Percentiles rank a stretch among this genome's conserved stretches.
Conservation (phyloP, 805 yeast genomes). For the Candida fluviatilis region DNA sequence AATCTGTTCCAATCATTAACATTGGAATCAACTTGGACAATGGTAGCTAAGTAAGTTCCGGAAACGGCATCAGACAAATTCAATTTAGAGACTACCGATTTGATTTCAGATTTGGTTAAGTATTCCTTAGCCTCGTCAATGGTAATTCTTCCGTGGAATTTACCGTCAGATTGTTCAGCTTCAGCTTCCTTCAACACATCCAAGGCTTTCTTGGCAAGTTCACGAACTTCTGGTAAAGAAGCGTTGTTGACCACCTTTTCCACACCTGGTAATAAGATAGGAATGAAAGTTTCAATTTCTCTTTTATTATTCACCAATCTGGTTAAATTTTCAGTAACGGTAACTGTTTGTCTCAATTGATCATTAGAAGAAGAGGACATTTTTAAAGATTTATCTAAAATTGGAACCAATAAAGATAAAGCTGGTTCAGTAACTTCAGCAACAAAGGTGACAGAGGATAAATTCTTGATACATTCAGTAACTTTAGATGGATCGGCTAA, state of each 20-base stretch:
- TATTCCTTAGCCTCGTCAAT: constrained; percentile 49
- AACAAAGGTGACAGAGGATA: constrained; percentile 92
- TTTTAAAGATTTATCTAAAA: constrained; percentile 82
- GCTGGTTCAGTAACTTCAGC: constrained; percentile 99
- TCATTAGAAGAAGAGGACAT: constrained; percentile 90
- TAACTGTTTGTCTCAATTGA: constrained; percentile 93
- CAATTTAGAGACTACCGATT: constrained; percentile 7
- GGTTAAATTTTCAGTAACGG: constrained; percentile 92
- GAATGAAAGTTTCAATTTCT: constrained; percentile 86
- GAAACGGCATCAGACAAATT: constrained; percentile 30
- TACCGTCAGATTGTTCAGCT: constrained; percentile 60
- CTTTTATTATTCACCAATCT: constrained; percentile 90
- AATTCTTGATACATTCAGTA: constrained; percentile 80
- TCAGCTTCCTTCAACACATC: constrained; percentile 80
- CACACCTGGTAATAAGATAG: constrained; percentile 86
- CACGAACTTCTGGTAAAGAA: constrained; percentile 94
- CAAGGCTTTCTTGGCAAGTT: constrained; percentile 82
- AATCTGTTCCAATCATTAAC: constrained; percentile 48
- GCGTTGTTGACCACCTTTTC: constrained; percentile 85
- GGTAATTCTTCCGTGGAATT: constrained; percentile 71
- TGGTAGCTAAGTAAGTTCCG: constrained; percentile 42
- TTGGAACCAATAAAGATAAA: constrained; percentile 84
- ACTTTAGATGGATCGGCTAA: constrained; percentile 87
- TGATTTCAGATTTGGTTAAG: constrained; percentile 18
- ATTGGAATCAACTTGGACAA: constrained; percentile 39